Evolutionary conservation across 2,329 filamentous ascomycete genomes (phyloP).

Genomic region (Penicillium fuscoglaucum): DNA sequence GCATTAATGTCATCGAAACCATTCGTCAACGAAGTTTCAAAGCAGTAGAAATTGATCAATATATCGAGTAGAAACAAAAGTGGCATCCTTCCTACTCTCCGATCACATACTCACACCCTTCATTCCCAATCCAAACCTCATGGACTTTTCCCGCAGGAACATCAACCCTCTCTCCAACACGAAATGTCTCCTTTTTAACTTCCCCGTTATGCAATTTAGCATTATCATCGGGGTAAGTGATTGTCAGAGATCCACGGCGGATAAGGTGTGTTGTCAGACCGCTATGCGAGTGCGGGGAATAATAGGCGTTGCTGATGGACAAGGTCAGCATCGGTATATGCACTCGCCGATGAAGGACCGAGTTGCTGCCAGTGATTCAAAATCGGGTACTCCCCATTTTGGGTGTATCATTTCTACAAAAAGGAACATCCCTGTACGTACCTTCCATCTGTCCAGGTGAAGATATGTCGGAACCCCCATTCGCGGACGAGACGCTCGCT

Average conservation of each 20-base stretch:
- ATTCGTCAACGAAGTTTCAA: background rate
- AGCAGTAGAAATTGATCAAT: background rate
- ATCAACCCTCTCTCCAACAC: slow-evolving; percentile 56
- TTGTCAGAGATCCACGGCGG: slow-evolving; percentile 56
- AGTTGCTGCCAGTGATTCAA: background rate
- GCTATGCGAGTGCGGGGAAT: slow-evolving; percentile 58
- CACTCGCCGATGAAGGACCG: no score
- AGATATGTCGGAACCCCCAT: slow-evolving; percentile 62
- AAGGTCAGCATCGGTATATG: background rate
- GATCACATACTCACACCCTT: slow-evolving; percentile 63
- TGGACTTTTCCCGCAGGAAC: slow-evolving; percentile 58
- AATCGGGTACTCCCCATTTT: background rate
- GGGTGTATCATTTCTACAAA: no score
- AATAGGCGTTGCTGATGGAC: slow-evolving; percentile 55
- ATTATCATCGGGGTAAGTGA: slow-evolving; percentile 57
- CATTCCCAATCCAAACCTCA: slow-evolving; percentile 61
- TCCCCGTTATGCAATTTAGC: slow-evolving; percentile 25
- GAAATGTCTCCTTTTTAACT: slow-evolving; percentile 55
- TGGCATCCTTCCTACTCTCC: slow-evolving; percentile 46
- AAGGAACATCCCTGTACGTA: slow-evolving; percentile 28
- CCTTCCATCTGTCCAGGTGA: slow-evolving; percentile 63
- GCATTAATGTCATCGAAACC: background rate
- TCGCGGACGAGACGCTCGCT: slow-evolving; percentile 56
- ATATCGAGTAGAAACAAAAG: background rate
- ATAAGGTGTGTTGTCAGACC: slow-evolving; percentile 62